Conservation (phyloP, 202 grass and related monocot species). For the Saccharum hybrid region DNA sequence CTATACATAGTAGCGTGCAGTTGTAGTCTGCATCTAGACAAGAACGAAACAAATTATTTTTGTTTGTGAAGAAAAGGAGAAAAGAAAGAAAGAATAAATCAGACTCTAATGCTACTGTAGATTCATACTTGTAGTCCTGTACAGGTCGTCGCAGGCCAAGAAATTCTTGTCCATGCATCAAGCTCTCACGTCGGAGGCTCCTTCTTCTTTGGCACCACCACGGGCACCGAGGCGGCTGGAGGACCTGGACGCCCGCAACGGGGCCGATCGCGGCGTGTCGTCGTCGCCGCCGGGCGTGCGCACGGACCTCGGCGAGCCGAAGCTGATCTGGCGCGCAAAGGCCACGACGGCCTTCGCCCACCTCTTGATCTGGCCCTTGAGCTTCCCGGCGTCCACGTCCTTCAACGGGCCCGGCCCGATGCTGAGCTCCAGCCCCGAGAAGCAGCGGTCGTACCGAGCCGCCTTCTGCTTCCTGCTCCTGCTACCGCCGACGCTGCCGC, state of each 20-base stretch:
- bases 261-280: constrained; percentile 20
- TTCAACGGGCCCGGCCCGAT: constrained; percentile 61
- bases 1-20: neutral
- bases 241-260: constrained; percentile 27
- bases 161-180: neutral
- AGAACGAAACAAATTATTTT: constrained; percentile 1
- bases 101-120: neutral
- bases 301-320: constrained; percentile 56
- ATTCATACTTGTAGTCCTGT: neutral
- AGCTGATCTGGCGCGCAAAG: constrained; percentile 76
- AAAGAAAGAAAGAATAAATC: neutral
- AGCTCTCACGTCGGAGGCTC: constrained; percentile 14
- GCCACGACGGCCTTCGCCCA: constrained; percentile 82
- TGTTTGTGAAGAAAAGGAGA: neutral
- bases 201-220: neutral
- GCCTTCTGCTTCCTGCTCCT: constrained; percentile 10
- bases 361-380: constrained; percentile 67
- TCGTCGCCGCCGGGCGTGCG: neutral
- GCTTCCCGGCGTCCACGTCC: constrained; percentile 69
- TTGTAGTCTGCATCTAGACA: neutral
- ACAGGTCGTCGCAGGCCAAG: too few relatives aligned
- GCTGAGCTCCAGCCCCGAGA: constrained; percentile 70
- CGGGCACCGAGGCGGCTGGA: constrained; percentile 18
- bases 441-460: constrained; percentile 50
- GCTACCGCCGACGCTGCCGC: neutral